Evolutionary conservation across 1,284 basidiomycete species (phyloP).

Genomic region (Rhodofomes roseus): DNA sequence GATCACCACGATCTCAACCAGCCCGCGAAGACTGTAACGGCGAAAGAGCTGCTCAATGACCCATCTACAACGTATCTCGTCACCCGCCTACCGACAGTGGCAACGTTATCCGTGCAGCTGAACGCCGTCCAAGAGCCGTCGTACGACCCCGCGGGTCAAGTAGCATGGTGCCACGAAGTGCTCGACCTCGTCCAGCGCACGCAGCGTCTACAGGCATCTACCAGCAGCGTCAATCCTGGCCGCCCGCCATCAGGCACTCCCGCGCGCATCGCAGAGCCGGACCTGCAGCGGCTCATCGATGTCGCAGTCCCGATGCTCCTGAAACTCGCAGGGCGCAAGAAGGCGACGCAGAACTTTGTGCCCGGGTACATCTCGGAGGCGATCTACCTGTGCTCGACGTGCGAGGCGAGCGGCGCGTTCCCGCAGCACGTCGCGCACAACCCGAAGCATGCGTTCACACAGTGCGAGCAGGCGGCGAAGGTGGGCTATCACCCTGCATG

Average conservation of each 20-base stretch:
- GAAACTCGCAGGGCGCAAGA: slow-evolving; percentile 33
- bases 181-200: slow-evolving; percentile 69
- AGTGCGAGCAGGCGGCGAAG: slow-evolving; percentile 77
- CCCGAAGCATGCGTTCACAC: slow-evolving; percentile 78
- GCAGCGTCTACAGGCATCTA: slow-evolving; percentile 34
- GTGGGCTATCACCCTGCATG: slow-evolving; percentile 71
- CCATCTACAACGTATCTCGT: slow-evolving; percentile 44
- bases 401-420: slow-evolving; percentile 64
- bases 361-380: slow-evolving; percentile 61
- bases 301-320: slow-evolving; percentile 61
- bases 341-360: slow-evolving; percentile 14
- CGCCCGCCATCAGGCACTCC: slow-evolving; percentile 34
- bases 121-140: slow-evolving; percentile 42
- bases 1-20: not conserved
- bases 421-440: slow-evolving; percentile 59
- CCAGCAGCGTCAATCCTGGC: slow-evolving; percentile 34
- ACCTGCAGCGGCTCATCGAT: slow-evolving; percentile 54
- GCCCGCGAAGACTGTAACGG: not conserved
- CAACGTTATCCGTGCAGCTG: slow-evolving; percentile 45
- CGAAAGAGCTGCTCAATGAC: not conserved
- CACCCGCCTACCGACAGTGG: slow-evolving; percentile 53
- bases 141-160: slow-evolving; percentile 52
- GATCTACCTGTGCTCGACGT: slow-evolving; percentile 66
- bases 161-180: slow-evolving; percentile 77
- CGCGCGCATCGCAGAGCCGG: slow-evolving; percentile 53